A percentile compares a stretch with the other conserved stretches of the same genome.
phyloP scores from a whole-genome alignment of 257 asterid species.

The Coffea canephora region DNA sequence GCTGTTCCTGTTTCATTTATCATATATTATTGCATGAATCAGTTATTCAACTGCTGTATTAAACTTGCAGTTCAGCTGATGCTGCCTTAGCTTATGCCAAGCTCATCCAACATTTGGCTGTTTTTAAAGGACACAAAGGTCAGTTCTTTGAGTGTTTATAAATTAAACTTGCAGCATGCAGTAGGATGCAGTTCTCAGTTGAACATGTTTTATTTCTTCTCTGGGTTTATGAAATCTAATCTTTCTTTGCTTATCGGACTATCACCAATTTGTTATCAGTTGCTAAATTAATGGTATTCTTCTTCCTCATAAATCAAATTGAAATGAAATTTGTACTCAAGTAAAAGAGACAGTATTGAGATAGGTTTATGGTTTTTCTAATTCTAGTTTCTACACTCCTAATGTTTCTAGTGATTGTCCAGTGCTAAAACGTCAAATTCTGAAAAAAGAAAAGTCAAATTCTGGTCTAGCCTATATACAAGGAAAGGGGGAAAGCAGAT shows the following conservation, averaged over 20 bases:
- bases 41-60: neutral
- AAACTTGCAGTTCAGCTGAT: slow-evolving; percentile 64
- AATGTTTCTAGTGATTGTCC: neutral
- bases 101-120: slow-evolving; percentile 86
- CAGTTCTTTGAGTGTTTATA: slow-evolving; percentile 13
- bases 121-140: slow-evolving; percentile 89
- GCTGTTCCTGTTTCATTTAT: neutral
- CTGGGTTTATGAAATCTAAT: neutral
- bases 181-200: neutral
- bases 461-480: no score
- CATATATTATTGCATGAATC: neutral
- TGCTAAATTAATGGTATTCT: neutral
- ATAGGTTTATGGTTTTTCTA: neutral
- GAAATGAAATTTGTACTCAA: neutral
- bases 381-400: neutral
- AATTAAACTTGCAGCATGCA: slow-evolving; percentile 3
- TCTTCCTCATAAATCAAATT: neutral
- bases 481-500: neutral
- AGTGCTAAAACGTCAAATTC: no score
- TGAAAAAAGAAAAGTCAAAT: no score
- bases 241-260: neutral
- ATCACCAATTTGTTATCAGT: neutral
- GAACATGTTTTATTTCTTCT: neutral
- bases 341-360: neutral
- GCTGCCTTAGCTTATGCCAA: slow-evolving; percentile 82